A percentile compares a stretch with the other conserved stretches of the same genome.
phyloP scores from a whole-genome alignment of 31 red algal genomes.

The Asparagopsis taxiformis region DNA sequence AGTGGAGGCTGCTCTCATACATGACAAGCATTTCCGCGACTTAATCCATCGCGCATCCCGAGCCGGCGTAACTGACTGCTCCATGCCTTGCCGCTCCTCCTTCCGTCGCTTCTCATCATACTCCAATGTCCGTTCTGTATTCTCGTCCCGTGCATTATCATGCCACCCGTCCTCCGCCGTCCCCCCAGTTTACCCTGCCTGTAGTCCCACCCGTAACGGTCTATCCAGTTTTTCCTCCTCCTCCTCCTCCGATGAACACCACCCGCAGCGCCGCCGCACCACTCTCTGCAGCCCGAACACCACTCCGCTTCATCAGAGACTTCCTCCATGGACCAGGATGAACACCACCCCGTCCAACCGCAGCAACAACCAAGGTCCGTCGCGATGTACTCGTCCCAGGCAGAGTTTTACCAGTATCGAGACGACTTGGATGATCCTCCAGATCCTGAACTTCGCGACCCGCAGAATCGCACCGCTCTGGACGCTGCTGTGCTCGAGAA shows the following conservation, averaged over 20 bases:
- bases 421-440: background rate
- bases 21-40: conserved; percentile 72
- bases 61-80: conserved; percentile 71
- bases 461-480: conserved; percentile 59
- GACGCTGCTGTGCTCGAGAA: conserved; percentile 80
- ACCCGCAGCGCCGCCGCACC: background rate
- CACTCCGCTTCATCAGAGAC: background rate
- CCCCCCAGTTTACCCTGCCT: background rate
- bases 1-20: conserved; percentile 41
- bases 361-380: background rate
- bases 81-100: conserved; percentile 50
- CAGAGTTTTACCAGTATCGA: background rate
- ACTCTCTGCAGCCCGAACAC: background rate
- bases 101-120: conserved; percentile 67
- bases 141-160: background rate
- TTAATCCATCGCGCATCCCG: conserved; percentile 47
- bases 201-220: background rate
- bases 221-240: background rate
- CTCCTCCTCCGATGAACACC: background rate
- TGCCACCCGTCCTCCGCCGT: background rate
- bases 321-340: conserved; percentile 15
- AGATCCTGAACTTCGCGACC: conserved; percentile 6
- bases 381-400: conserved; percentile 18
- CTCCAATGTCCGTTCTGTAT: conserved; percentile 67
- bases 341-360: background rate